Base-by-base conservation (phyloP, 1,284 basidiomycete genomes). In the Lentinula novae-zelandiae region DNA sequence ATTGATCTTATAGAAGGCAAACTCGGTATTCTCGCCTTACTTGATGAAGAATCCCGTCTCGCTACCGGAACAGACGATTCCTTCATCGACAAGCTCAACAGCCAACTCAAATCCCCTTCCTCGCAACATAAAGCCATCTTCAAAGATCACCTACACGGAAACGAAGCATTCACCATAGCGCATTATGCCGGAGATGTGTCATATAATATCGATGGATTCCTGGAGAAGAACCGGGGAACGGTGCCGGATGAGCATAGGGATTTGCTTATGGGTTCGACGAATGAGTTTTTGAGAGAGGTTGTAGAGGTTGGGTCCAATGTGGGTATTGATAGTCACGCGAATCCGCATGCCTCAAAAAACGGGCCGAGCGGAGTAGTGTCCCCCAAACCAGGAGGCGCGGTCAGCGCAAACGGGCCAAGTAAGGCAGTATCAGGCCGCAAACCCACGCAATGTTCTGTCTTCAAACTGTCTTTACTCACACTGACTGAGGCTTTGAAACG, bases 151-250 rank as follows among this genome's bases (percentile, higher is more conserved):
- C 86, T 97, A 27, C 99, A 99, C 74, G 96, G 96, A 49, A 95
- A 94, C 70, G 91, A 94, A 46, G 90, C 96, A 0, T 99, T 99
- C 76, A 99, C 96, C 0, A 95, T 99, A 68, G 92, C 95, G 5
- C 97, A 99, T 73, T 99, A 99, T 72, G 97, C 97, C 8, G 81
- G 96, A 67, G 96, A 99, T 73, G 97, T 99, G 62, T 97, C 95
- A 1, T 99, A 99, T 75, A 95, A 98, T 70, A 94, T 91, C 6
- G 96, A 98, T 64, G 96, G 97, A 12, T 99, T 99, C 76, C 81
- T 99, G 72, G 97, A 99, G 76, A 99, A 99, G 82, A 99, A 99
- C 72, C 83, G 96, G 58, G 97, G 99, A 73, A 98, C 96, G 1
- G 97, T 99, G 1, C 97, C 97, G 0, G 97, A 99, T 69, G 97